These are phyloP conservation scores for Cichorium intybus DNA, from an alignment of 140 eudicot species.

Conservation along the genomic window DNA sequence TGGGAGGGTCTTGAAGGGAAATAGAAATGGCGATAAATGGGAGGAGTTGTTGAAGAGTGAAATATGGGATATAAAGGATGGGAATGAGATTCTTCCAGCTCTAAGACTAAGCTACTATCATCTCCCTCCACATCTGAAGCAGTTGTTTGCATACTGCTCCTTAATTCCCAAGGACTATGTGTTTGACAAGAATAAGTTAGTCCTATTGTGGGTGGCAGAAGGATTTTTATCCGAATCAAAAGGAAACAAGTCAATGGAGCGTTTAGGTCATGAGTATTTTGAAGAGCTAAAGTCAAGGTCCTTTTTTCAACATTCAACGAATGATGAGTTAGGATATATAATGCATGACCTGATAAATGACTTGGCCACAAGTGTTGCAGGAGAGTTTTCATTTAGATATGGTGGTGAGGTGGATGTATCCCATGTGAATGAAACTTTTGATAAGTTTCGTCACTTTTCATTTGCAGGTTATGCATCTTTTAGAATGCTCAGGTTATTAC, in stretches of 20 bases:
- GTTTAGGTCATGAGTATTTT: conserved; percentile 28
- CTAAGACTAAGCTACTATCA: conserved; percentile 43
- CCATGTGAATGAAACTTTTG: not conserved
- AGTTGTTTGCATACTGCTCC: conserved; percentile 39
- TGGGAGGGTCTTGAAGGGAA: conserved; percentile 25
- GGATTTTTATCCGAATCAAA: too few relatives aligned
- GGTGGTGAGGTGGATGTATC: conserved; percentile 23
- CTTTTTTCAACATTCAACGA: conserved; percentile 21
- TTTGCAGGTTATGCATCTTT: conserved; percentile 28
- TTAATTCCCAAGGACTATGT: conserved; percentile 32
- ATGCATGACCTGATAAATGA: conserved; percentile 54
- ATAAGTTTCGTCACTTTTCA: conserved; percentile 36
- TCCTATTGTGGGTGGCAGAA: too few relatives aligned
- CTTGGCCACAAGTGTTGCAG: conserved; percentile 28
- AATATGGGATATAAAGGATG: conserved; percentile 16
- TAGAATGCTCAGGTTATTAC: conserved; percentile 15
- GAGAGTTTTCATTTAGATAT: conserved; percentile 25
- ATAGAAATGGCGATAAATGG: conserved; percentile 21
- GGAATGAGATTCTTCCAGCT: conserved; percentile 22
- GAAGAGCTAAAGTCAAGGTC: conserved; percentile 32
- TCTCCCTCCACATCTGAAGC: conserved; percentile 35
- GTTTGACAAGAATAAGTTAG: too few relatives aligned
- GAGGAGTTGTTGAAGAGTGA: conserved; percentile 19
- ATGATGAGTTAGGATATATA: not conserved
- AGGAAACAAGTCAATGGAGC: conserved; percentile 30